These are phyloP conservation scores for Ophiostoma montium DNA, from an alignment of 2,329 filamentous ascomycete genomes.

Conservation along the genomic window DNA sequence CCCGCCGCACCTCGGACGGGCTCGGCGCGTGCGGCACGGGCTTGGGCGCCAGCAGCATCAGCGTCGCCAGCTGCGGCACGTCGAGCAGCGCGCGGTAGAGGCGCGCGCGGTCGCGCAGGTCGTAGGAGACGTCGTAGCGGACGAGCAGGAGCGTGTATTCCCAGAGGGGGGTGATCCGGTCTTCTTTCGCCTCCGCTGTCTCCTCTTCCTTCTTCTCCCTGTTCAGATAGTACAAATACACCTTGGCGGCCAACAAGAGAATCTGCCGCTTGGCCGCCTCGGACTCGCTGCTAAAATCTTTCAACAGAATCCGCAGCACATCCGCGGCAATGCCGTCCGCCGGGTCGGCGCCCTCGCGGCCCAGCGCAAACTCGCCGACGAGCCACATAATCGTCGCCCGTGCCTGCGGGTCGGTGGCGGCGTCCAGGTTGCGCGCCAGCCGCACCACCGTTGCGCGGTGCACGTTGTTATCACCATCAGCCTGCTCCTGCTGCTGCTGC, in stretches of 20 bases:
- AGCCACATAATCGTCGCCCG: constrained; percentile 95
- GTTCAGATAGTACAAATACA: constrained; percentile 81
- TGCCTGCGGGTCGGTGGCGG: constrained; percentile 73
- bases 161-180: constrained; percentile 68
- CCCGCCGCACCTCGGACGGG: constrained; percentile 70
- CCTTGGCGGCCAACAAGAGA: constrained; percentile 84
- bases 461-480: too few species aligned
- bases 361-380: constrained; percentile 70
- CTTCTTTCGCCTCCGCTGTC: constrained; percentile 17
- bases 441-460: constrained; percentile 79
- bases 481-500: too few species aligned
- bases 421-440: constrained; percentile 81
- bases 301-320: constrained; percentile 67
- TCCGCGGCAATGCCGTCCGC: constrained; percentile 91
- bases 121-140: constrained; percentile 88
- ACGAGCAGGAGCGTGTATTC: constrained; percentile 72
- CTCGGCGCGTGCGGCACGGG: constrained; percentile 83
- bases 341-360: constrained; percentile 34
- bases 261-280: constrained; percentile 86
- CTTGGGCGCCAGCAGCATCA: constrained; percentile 87
- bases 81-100: constrained; percentile 76
- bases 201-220: constrained; percentile 18
- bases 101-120: constrained; percentile 79
- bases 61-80: constrained; percentile 72
- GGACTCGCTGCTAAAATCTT: constrained; percentile 70